A percentile compares a stretch with the other conserved stretches of the same genome.
Evolutionary conservation across 208 protist genomes (phyloP).

Genomic region (Wallacemonas rigidus): DNA sequence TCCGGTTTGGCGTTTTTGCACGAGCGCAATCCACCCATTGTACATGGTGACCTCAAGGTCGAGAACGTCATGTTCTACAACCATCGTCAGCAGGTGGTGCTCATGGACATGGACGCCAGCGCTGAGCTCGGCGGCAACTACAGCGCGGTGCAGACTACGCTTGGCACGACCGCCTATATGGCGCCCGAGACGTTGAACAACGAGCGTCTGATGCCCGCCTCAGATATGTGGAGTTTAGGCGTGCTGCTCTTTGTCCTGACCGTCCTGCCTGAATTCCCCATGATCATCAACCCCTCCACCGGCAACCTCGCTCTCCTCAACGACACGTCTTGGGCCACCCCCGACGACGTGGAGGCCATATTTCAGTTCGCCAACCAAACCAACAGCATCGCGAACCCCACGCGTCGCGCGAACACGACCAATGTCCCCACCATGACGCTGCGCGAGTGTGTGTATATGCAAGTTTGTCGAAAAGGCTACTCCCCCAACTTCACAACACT

Average conservation of each 20-base stretch:
- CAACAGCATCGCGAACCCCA: slow-evolving; percentile 22
- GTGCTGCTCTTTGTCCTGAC: slow-evolving; percentile 78
- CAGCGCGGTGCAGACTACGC: slow-evolving; percentile 28
- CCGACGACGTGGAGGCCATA: slow-evolving; percentile 42
- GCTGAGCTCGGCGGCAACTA: slow-evolving; percentile 44
- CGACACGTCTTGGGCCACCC: slow-evolving; percentile 52
- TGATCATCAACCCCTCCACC: slow-evolving; percentile 61
- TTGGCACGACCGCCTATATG: slow-evolving; percentile 74
- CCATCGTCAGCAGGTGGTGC: slow-evolving; percentile 52
- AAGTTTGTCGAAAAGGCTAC: slow-evolving; percentile 51
- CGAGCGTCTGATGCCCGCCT: slow-evolving; percentile 62
- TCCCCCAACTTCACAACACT: slow-evolving; percentile 47
- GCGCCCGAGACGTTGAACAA: slow-evolving; percentile 71
- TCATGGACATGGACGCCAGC: slow-evolving; percentile 78
- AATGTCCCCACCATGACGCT: slow-evolving; percentile 24
- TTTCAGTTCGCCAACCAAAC: slow-evolving; percentile 29
- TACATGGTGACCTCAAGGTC: slow-evolving; percentile 82
- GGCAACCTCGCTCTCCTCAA: slow-evolving; percentile 59
- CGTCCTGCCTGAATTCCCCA: slow-evolving; percentile 76
- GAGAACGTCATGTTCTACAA: slow-evolving; percentile 81
- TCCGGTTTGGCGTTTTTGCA: slow-evolving; percentile 64
- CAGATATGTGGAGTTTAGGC: slow-evolving; percentile 83
- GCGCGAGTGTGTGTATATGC: slow-evolving; percentile 41
- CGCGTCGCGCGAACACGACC: slow-evolving; percentile 8
- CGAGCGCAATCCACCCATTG: slow-evolving; percentile 74